Evolutionary conservation across 2,329 filamentous ascomycete species (phyloP), one percentile per base, ranked within the genome.

Genomic region (Rachicladosporium sp.): DNA sequence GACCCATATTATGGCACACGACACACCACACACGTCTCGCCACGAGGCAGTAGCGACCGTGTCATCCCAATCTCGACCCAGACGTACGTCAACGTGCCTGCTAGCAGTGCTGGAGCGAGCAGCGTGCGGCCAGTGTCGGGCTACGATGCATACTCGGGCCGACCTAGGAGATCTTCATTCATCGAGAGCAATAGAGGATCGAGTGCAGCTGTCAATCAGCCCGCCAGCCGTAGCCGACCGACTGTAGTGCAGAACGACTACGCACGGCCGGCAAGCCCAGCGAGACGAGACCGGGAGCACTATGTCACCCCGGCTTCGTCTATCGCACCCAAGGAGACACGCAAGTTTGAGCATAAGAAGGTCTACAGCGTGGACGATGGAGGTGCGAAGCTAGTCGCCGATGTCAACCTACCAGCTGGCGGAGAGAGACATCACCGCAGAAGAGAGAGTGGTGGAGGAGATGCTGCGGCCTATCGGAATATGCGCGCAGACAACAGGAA

Each of bases 301-400:
- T 66, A 63, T 50, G 55, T 65, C 37, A 60, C 58, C 2, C 59
- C 63, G 6, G 46, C 50, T 4, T 46, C 54, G 3, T 52, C 56
- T 10, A 53, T 53, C 38, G 52, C 55, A 37, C 47, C 49, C 12
- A 47, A 47, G 11, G 46, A 42, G 10, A 40, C 43, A 19, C 52
- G 54, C 27, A 46, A 49, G 31, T 45, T 45, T 5, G 57, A 61
- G 23, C 65, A 68, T 47, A 68, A 66, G 51, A 67, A 66, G 48
- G 55, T 69, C 21, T 70, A 70, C 52, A 67, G 63, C 44, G 61
- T 70, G 8, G 66, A 68, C 37, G 63, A 68, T 40, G 59, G 58
- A 11, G 46, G 43, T 27, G 52, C 53, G 35, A 60, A 59, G 44
- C 48, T 62, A 10, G 56, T 61, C n/a, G 57, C 56, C 32, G 56